These are phyloP conservation scores for Candida neerlandica DNA, from an alignment of 1,139 yeast species.

Conservation along the genomic window DNA sequence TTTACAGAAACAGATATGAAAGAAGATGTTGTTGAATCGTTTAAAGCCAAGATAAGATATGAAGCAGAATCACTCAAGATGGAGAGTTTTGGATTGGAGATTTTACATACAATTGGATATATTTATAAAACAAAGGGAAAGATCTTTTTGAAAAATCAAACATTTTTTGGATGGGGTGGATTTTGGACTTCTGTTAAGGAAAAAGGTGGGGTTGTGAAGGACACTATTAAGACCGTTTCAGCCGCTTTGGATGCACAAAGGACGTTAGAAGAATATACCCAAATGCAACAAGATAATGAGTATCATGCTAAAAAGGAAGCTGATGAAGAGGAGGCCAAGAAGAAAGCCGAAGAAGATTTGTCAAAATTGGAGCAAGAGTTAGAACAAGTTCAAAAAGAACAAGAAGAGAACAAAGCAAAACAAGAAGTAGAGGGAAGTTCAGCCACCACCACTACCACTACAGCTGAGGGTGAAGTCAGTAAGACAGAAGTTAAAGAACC, in stretches of 20 bases:
- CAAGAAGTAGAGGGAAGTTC: slow-evolving; percentile 8
- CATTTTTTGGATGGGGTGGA: slow-evolving; percentile 81
- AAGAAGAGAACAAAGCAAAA: slow-evolving; percentile 16
- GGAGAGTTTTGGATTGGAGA: slow-evolving; percentile 93
- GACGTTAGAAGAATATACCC: slow-evolving; percentile 81
- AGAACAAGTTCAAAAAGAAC: slow-evolving; percentile 21
- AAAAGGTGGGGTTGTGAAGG: slow-evolving; percentile 82
- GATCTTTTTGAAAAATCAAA: slow-evolving; percentile 61
- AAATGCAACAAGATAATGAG: slow-evolving; percentile 64
- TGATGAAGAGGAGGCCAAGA: slow-evolving; percentile 30
- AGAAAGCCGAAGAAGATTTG: slow-evolving; percentile 20
- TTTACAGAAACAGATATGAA: slow-evolving; percentile 84
- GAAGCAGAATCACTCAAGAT: slow-evolving; percentile 89
- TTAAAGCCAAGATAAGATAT: slow-evolving; percentile 67
- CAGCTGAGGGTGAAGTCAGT: slow-evolving; percentile 11
- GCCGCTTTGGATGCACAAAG: slow-evolving; percentile 89
- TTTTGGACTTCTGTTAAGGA: slow-evolving; percentile 83
- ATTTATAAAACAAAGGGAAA: slow-evolving; percentile 72
- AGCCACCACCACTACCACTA: slow-evolving; percentile 9
- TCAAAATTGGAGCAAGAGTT: slow-evolving; percentile 25
- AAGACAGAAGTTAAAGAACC: slow-evolving; percentile 28
- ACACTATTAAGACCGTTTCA: slow-evolving; percentile 81
- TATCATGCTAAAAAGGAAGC: slow-evolving; percentile 47
- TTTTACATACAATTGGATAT: slow-evolving; percentile 82
- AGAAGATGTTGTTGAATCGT: slow-evolving; percentile 66